Evolutionary conservation across 2,329 filamentous ascomycete genomes (phyloP).

Genomic region (Periglandula ipomoeae): DNA sequence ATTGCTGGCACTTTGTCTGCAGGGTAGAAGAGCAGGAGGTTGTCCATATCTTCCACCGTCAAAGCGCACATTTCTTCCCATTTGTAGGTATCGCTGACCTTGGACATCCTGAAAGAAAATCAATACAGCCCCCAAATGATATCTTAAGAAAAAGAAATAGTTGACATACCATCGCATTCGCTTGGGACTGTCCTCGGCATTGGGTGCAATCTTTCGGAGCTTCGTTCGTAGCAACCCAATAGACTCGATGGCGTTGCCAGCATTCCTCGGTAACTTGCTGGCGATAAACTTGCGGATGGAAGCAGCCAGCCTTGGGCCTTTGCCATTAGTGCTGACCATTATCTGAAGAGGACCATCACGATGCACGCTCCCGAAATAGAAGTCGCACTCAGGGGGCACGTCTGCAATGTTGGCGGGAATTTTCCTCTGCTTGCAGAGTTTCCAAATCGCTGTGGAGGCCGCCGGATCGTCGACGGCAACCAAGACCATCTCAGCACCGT

Average conservation of each 20-base stretch:
- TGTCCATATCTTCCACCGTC: constrained; percentile 75
- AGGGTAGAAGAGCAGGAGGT: constrained; percentile 66
- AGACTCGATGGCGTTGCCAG: constrained; percentile 76
- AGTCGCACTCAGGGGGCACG: constrained; percentile 93
- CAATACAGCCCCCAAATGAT: too few species aligned
- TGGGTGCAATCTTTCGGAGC: constrained; percentile 68
- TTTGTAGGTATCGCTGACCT: constrained; percentile 78
- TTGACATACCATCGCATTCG: constrained; percentile 85
- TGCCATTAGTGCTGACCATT: constrained; percentile 98
- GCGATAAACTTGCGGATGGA: constrained; percentile 80
- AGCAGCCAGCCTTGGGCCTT: constrained; percentile 83
- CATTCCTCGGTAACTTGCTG: constrained; percentile 62
- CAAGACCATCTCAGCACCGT: constrained; percentile 76
- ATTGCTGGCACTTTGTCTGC: constrained; percentile 45
- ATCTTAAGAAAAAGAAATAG: neutral
- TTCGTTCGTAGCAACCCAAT: constrained; percentile 74
- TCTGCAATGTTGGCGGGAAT: constrained; percentile 95
- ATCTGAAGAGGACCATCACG: constrained; percentile 92
- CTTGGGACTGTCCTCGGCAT: constrained; percentile 65
- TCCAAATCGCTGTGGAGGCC: constrained; percentile 87
- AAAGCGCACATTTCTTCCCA: constrained; percentile 79
- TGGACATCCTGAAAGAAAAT: constrained; percentile 71
- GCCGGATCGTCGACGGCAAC: constrained; percentile 88
- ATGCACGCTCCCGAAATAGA: constrained; percentile 95
- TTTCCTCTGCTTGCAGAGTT: constrained; percentile 74